phyloP scores from a whole-genome alignment of 23 red algal species.

The Gracilaria domingensis region DNA sequence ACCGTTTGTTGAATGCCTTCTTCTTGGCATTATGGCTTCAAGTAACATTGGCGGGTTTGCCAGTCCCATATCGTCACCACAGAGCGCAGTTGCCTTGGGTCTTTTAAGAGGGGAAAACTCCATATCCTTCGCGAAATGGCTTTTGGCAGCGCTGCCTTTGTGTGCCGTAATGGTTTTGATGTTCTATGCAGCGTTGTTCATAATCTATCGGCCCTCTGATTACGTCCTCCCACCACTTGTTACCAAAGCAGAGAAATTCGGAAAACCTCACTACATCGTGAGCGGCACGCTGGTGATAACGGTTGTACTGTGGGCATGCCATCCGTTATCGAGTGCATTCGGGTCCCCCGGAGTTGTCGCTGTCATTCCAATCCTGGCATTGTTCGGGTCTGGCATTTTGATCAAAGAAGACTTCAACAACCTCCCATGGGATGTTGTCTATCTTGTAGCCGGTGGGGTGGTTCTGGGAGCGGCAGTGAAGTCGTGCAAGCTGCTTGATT shows the following conservation, averaged over 20 bases:
- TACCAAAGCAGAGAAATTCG: slow-evolving; percentile 57
- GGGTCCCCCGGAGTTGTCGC: slow-evolving; percentile 95
- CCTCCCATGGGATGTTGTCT: slow-evolving; percentile 96
- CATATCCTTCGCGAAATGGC: slow-evolving; percentile 95
- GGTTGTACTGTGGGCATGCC: slow-evolving; percentile 84
- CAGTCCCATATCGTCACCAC: slow-evolving; percentile 95
- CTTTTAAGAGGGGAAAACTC: slow-evolving; percentile 61
- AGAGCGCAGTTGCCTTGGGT: slow-evolving; percentile 95
- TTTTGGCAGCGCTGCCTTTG: slow-evolving; percentile 75
- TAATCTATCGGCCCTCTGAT: slow-evolving; percentile 66
- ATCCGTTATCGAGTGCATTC: slow-evolving; percentile 52
- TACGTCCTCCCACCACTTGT: slow-evolving; percentile 75
- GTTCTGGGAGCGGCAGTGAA: slow-evolving; percentile 90
- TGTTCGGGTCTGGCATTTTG: slow-evolving; percentile 92
- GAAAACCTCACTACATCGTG: slow-evolving; percentile 66
- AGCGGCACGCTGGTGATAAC: slow-evolving; percentile 77
- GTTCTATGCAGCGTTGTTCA: slow-evolving; percentile 62
- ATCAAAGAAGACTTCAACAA: slow-evolving; percentile 99
- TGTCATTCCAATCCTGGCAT: slow-evolving; percentile 80
- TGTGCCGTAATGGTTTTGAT: slow-evolving; percentile 68
- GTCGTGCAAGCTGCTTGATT: slow-evolving; percentile 79
- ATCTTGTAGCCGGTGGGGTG: slow-evolving; percentile 92
- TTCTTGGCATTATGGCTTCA: slow-evolving; percentile 90
- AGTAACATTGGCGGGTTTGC: slow-evolving; percentile 97
- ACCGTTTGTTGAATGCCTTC: slow-evolving; percentile 81